Evolutionary conservation across 2,329 filamentous ascomycete species (phyloP), one percentile per base, ranked within the genome.

Genomic region (Corniculantispora saksenae): DNA sequence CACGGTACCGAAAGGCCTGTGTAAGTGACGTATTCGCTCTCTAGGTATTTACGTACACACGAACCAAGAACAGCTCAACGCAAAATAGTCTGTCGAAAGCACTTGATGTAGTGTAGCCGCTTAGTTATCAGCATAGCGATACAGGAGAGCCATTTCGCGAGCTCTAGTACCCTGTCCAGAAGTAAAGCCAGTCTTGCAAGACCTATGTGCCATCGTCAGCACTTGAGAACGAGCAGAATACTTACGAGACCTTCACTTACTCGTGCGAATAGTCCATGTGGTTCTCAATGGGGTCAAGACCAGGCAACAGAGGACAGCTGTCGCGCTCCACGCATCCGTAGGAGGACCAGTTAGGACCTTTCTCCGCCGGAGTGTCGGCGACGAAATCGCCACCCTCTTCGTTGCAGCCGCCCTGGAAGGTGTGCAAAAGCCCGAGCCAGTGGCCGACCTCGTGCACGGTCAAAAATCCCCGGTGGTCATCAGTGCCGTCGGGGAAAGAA

Each of bases 371-470:
- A 23, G 80, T 82, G 63, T 82, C 80, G 57, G 72, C 67, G 19
- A 82, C 73, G 25, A 70, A 71, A 69, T 83, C 81, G 47, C 79
- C 80, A 53, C 57, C 66, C 8, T 73, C 70, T 21, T 54, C 21
- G 67, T 75, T 76, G 69, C 77, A 78, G 66, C 77, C 79, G 51
- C 77, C 80, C 66, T 82, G 70, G 72, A 83, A 83, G 54, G 81
- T 82, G 72, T 84, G 81, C 69, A 75, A 76, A 27, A 84, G 76
- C 59, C 81, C 81, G 61, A 83, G 72, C 81, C 81, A 83, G 74
- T 83, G 81, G 19, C 81, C 81, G 51, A 80, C 72, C 72, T 83
- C 81, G 73, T 83, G 81, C 43, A 69, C 71, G 32, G 67, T 69
- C 3, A 74, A 74, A 68, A 72, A 73, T 21, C 76, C 75, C n/a